Evolutionary conservation across 768 basidiomycete genomes (phyloP).

Genomic region (Trametes villosa): DNA sequence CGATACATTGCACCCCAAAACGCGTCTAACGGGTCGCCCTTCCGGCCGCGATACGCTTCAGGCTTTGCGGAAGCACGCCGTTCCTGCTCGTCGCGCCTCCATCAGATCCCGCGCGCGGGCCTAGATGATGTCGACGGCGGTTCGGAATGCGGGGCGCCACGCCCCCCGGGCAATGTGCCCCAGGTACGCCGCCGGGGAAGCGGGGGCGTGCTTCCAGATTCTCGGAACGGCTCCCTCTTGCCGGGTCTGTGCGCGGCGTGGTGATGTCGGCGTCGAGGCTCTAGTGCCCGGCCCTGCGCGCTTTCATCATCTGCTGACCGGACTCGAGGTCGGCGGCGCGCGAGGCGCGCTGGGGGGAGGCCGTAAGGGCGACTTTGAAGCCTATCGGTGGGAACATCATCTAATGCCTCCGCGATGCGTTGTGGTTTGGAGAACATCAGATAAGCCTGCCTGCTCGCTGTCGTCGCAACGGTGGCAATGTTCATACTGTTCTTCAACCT

Average conservation of each 20-base stretch:
- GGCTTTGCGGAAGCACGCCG: background rate
- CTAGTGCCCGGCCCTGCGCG: background rate
- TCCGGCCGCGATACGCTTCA: constrained; percentile 6
- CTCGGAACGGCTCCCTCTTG: constrained; percentile 13
- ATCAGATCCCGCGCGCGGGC: constrained; percentile 5
- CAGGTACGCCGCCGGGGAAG: constrained; percentile 15
- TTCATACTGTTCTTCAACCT: background rate
- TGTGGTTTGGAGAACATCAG: constrained; percentile 1
- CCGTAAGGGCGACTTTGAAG: constrained; percentile 5
- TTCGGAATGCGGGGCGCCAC: constrained; percentile 9
- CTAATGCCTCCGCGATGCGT: constrained; percentile 3
- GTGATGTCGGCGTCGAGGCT: background rate
- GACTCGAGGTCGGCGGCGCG: background rate
- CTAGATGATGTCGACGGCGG: background rate
- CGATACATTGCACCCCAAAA: constrained; percentile 14
- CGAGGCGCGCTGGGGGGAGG: background rate
- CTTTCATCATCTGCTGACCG: constrained; percentile 3
- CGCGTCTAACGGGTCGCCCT: constrained; percentile 2
- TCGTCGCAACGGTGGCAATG: background rate
- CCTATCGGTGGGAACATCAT: constrained; percentile 23
- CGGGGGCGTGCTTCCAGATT: constrained; percentile 9
- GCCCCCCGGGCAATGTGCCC: constrained; percentile 1
- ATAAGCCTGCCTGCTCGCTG: background rate
- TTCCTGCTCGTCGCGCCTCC: background rate
- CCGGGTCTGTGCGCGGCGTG: background rate